Evolutionary conservation across 768 basidiomycete genomes (phyloP).

Genomic region (Cyathus striatus): DNA sequence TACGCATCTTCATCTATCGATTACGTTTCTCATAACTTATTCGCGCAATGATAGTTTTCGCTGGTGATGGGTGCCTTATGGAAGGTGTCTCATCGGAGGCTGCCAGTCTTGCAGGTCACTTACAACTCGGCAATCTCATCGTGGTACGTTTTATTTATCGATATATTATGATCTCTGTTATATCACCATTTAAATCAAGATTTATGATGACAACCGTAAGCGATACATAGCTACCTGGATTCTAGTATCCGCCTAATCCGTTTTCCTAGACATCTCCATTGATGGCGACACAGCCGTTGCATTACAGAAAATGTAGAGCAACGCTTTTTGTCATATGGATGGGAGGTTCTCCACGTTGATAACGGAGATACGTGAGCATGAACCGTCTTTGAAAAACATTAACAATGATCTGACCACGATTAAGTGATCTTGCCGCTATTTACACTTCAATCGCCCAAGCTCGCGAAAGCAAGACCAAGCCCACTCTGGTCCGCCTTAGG

Average conservation of each 20-base stretch:
- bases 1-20: constrained; percentile 19
- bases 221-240: constrained; percentile 6
- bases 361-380: constrained; percentile 66
- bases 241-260: constrained; percentile 4
- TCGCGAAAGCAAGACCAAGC: constrained; percentile 72
- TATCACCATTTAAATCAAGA: constrained; percentile 28
- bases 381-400: neutral
- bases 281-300: constrained; percentile 90
- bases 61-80: constrained; percentile 95
- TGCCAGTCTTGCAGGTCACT: constrained; percentile 87
- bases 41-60: constrained; percentile 53
- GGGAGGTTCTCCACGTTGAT: constrained; percentile 86
- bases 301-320: constrained; percentile 92
- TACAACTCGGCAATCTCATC: constrained; percentile 90
- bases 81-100: constrained; percentile 95
- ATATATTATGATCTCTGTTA: neutral
- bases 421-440: constrained; percentile 73
- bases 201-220: constrained; percentile 96
- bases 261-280: constrained; percentile 79
- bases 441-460: constrained; percentile 75
- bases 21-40: constrained; percentile 4
- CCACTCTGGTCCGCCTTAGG: constrained; percentile 78
- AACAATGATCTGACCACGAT: neutral
- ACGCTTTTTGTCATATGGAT: constrained; percentile 88
- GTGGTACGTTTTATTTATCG: constrained; percentile 48